Evolutionary conservation across 495 filamentous ascomycete species (phyloP).

Genomic region (Sabuloglossum arenarium): DNA sequence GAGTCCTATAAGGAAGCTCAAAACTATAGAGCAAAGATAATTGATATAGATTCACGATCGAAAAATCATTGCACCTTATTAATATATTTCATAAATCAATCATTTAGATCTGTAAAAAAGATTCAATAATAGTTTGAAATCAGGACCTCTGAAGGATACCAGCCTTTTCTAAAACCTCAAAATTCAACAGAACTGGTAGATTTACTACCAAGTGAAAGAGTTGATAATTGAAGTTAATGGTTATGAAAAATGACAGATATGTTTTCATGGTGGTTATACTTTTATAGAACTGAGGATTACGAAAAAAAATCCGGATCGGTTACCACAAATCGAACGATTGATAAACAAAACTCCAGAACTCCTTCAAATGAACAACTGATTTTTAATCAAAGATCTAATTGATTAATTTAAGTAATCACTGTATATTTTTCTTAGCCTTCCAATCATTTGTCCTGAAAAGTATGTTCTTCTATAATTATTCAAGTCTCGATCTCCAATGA

Average conservation of each 20-base stretch:
- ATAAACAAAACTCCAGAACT: neutral
- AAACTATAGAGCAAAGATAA: too few relatives aligned
- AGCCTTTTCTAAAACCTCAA: neutral
- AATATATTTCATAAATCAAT: too few relatives aligned
- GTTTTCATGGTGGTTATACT: neutral
- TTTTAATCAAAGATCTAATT: neutral
- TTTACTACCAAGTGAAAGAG: neutral
- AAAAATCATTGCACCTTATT: too few relatives aligned
- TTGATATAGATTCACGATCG: too few relatives aligned
- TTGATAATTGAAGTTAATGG: neutral
- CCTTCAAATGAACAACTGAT: neutral
- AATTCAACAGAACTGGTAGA: neutral
- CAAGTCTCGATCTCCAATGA: neutral
- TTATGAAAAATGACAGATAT: neutral
- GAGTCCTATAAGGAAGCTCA: too few relatives aligned
- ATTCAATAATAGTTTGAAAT: neutral
- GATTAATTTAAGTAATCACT: neutral
- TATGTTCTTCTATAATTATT: neutral
- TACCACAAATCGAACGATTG: neutral
- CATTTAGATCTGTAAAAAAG: too few relatives aligned
- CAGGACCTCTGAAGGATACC: neutral
- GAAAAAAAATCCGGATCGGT: neutral
- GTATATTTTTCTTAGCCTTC: neutral
- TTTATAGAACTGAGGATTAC: neutral
- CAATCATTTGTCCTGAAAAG: too few relatives aligned